Base-by-base conservation (phyloP, 495 filamentous ascomycete species). In the Terfezia claveryi region DNA sequence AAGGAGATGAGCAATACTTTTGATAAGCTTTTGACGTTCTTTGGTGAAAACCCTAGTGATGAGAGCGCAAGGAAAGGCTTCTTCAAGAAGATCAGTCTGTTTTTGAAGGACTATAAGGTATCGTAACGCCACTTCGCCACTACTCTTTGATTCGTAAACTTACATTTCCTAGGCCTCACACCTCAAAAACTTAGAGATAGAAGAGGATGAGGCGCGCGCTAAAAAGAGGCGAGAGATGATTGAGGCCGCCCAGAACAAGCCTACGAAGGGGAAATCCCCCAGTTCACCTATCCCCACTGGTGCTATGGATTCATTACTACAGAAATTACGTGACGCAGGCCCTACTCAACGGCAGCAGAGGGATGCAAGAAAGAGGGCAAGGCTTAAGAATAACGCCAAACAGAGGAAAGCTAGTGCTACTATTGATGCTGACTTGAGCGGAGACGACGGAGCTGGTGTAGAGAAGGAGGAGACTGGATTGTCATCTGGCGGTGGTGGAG, bases 11-110 rank as follows among this genome's bases (percentile, higher is more conserved):
- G 76, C 52, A 78, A 83, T 59, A 81, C 82, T 6, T 96, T 88
- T 69, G 84, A 95, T 59, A 87, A 95, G 68, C 94, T 96, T 57
- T 86, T 98, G 80, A 76, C 80, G 20, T 95, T 95, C 71, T 98
- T 93, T 65, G 91, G 91, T 55, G 91, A 98, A 69, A 92, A 98
- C 65, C 80, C 82, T 37, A 73, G 74, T 14, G 92, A 98, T 65
- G 91, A 98, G 37, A 91, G 84, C 65, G 85, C 87, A n/a, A 78
- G 89, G 54, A 77, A 92, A 58, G 89, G 94, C 64, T 98, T 98
- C 76, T 98, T 98, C 61, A 74, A 81, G 52, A 96, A 96, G 71
- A 76, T 98, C 61, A 87, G 87, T n/a, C 68, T 75, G 20, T 98
- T 98, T 72, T 78, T 98, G 58, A 70, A 72, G 23, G 92, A 95